These are phyloP conservation scores for Escallonia herrerae DNA, from an alignment of 129 eudicot genomes.

Conservation along the genomic window DNA sequence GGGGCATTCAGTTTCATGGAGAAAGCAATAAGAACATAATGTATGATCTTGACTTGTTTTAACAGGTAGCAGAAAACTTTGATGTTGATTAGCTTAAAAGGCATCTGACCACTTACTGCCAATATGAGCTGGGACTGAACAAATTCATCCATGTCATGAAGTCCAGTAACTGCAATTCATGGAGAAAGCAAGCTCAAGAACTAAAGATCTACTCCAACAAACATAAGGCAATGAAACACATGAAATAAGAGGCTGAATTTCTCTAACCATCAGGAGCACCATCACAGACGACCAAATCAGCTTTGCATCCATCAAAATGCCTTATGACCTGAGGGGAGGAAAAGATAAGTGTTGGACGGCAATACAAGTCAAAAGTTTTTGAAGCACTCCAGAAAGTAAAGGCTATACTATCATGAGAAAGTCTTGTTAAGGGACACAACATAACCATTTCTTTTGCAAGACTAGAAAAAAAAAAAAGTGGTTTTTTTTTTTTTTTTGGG, in stretches of 20 bases:
- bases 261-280: slow-evolving; percentile 97
- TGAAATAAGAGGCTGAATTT: neutral
- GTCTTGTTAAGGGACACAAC: too few relatives aligned
- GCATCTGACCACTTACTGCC: slow-evolving; percentile 43
- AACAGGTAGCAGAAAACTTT: too few relatives aligned
- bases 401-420: too few relatives aligned
- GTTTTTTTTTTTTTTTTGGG: too few relatives aligned
- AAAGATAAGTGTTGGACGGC: neutral
- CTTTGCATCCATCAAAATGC: slow-evolving; percentile 99
- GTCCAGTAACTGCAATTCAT: slow-evolving; percentile 79
- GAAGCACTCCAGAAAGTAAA: neutral
- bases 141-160: slow-evolving; percentile 98
- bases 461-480: too few relatives aligned
- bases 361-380: too few relatives aligned
- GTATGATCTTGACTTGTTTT: too few relatives aligned
- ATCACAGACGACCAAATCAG: slow-evolving; percentile 97
- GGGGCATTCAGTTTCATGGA: neutral
- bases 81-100: neutral
- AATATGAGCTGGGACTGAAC: slow-evolving; percentile 95
- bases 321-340: slow-evolving; percentile 60
- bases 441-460: too few relatives aligned
- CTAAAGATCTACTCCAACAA: neutral
- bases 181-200: slow-evolving; percentile 4
- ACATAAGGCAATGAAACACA: neutral
- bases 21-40: too few relatives aligned